Evolutionary conservation across 2,329 filamentous ascomycete species (phyloP), one percentile per base, ranked within the genome.

Genomic region (Trichoderma harzianum): DNA sequence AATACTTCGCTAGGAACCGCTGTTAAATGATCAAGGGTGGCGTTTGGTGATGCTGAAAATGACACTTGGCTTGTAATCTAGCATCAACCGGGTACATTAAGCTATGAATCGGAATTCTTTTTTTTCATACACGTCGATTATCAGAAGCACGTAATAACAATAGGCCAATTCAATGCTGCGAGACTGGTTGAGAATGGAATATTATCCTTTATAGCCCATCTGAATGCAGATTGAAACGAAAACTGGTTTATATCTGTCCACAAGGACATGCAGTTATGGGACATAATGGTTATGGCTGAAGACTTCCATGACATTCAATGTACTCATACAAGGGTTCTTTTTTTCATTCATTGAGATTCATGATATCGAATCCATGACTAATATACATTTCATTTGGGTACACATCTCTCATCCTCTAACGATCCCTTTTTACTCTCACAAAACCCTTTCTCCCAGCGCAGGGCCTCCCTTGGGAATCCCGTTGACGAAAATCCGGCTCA

Each of bases 401-500:
- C 51, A 58, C 11, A 51, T 58, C 32, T 58, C 62, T 65, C 61
- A 4, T 43, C 39, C 3, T 65, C 62, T 24, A 53, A 7, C 47
- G 14, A 51, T 21, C 53, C 34, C 34, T 30, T 21, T 28, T 64
- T 24, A 77, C 55, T 72, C 74, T 28, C 75, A 76, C 43, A 82
- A 65, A 26, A 85, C 82, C 24, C 82, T 82, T 74, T 86, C 77
- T 24, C 83, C 84, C 12, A 79, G 72, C 7, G 77, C 68, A 8
- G 80, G 82, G 1, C 81, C 82, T 18, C 74, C 73, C 36, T 78
- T 78, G 55, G 79, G 74, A 21, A 82, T 58, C 51, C 84, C 84
- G 39, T 84, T 79, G 73, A 88, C 78, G 36, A 81, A 81, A n/a
- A 88, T 78, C 65, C 79, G 81, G 75, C 83, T 83, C 67, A 85